Conservation (phyloP, 768 basidiomycete species). For the Psilocybe cyanescens region DNA sequence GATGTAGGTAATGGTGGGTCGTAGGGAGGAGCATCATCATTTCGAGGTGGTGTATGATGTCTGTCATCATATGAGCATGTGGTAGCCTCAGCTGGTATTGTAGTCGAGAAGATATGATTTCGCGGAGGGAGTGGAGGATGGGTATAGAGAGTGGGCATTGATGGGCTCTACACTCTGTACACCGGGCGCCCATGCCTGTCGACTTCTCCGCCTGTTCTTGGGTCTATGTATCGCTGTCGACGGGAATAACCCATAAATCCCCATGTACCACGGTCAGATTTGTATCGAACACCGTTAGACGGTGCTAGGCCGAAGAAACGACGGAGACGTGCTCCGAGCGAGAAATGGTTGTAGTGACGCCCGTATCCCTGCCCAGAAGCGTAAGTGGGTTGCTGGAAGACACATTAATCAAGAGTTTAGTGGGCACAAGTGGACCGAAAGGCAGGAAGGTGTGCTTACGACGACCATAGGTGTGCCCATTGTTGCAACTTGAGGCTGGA, state of each 20-base stretch:
- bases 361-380: slow-evolving; percentile 27
- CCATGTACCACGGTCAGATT: slow-evolving; percentile 50
- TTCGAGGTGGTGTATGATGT: too few species aligned
- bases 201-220: slow-evolving; percentile 52
- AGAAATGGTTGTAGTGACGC: slow-evolving; percentile 30
- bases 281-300: slow-evolving; percentile 41
- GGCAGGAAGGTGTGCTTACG: slow-evolving; percentile 22
- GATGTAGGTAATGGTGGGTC: not conserved
- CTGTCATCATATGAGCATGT: too few species aligned
- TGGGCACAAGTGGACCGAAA: not conserved
- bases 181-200: slow-evolving; percentile 60
- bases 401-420: not conserved
- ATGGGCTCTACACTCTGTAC: slow-evolving; percentile 42
- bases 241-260: slow-evolving; percentile 60
- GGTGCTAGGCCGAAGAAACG: slow-evolving; percentile 58
- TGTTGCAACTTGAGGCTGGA: slow-evolving; percentile 25
- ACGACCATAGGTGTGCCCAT: slow-evolving; percentile 28
- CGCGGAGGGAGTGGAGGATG: not conserved
- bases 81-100: too few species aligned
- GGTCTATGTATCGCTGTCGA: slow-evolving; percentile 52
- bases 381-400: slow-evolving; percentile 29
- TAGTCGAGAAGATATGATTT: not conserved
- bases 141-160: not conserved
- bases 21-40: not conserved
- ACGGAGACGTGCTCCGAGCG: slow-evolving; percentile 50